phyloP scores from a whole-genome alignment of 208 protist genomes.

The Trypanosoma grayi region DNA sequence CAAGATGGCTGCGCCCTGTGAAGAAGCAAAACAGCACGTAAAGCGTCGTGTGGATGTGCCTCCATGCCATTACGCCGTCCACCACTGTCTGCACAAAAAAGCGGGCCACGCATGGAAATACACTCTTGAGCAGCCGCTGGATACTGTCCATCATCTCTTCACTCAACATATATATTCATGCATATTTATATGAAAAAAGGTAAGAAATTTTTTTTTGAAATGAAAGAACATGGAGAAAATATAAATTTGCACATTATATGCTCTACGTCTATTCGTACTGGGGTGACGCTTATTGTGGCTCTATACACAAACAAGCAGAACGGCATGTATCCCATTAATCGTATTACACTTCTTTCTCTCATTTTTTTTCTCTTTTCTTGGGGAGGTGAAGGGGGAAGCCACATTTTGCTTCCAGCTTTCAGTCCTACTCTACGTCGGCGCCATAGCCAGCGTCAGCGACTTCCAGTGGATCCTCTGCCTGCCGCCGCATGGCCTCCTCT shows the following conservation, averaged over 20 bases:
- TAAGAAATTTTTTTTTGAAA: no score
- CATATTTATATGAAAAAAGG: slow-evolving; percentile 18
- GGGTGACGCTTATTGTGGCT: no score
- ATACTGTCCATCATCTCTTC: slow-evolving; percentile 16
- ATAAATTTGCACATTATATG: neutral
- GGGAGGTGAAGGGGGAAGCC: no score
- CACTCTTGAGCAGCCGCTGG: slow-evolving; percentile 41
- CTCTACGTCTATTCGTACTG: neutral
- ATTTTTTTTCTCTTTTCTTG: slow-evolving; percentile 17
- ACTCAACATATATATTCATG: neutral
- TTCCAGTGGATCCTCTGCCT: slow-evolving; percentile 75
- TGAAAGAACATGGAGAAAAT: neutral
- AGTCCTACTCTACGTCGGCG: slow-evolving; percentile 51
- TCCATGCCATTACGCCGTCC: slow-evolving; percentile 58
- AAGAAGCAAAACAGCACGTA: slow-evolving; percentile 68
- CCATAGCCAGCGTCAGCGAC: slow-evolving; percentile 53
- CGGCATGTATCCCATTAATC: slow-evolving; percentile 6
- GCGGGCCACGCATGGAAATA: slow-evolving; percentile 26
- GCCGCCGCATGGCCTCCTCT: slow-evolving; percentile 54
- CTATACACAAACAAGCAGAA: neutral
- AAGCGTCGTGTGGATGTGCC: slow-evolving; percentile 42
- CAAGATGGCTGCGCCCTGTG: slow-evolving; percentile 63
- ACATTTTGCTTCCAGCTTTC: no score
- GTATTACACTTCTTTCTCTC: neutral
- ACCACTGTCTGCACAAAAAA: slow-evolving; percentile 30